phyloP scores from a whole-genome alignment of 495 filamentous ascomycete genomes.

The Trichoderma orchidacearum region DNA sequence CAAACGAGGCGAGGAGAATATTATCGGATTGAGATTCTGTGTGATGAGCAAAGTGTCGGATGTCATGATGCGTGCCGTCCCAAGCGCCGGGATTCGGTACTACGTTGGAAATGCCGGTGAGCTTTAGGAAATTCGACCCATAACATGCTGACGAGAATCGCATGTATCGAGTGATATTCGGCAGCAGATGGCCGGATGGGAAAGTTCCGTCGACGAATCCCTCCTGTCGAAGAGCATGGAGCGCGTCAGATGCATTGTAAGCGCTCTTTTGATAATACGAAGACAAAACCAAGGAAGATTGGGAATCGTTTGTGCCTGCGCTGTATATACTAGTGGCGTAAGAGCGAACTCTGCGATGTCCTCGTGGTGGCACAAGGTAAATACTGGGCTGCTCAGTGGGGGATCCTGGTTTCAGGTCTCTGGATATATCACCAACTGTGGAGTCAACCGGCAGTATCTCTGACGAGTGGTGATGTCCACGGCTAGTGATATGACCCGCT shows the following conservation, averaged over 20 bases:
- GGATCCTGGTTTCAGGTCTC: neutral
- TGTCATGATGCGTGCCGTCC: slow-evolving; percentile 46
- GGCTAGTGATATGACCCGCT: too few species aligned
- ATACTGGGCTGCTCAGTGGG: neutral
- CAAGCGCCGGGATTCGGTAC: slow-evolving; percentile 29
- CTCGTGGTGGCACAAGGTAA: neutral
- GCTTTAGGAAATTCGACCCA: slow-evolving; percentile 53
- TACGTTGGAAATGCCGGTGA: slow-evolving; percentile 50
- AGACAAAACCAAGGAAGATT: slow-evolving; percentile 49
- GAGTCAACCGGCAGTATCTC: too few species aligned
- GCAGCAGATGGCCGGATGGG: slow-evolving; percentile 49
- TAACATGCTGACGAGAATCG: slow-evolving; percentile 70
- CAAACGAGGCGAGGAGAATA: slow-evolving; percentile 63
- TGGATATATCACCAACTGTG: too few species aligned
- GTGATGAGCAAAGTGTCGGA: slow-evolving; percentile 59
- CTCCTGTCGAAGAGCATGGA: slow-evolving; percentile 40
- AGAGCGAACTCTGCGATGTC: slow-evolving; percentile 22
- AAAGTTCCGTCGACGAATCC: slow-evolving; percentile 51
- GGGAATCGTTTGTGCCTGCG: slow-evolving; percentile 47
- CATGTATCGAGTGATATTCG: slow-evolving; percentile 61
- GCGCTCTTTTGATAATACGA: slow-evolving; percentile 36
- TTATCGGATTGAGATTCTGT: slow-evolving; percentile 51
- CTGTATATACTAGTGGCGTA: slow-evolving; percentile 56
- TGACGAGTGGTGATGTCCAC: too few species aligned
- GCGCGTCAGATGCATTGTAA: slow-evolving; percentile 40